phyloP scores from a whole-genome alignment of 2,329 filamentous ascomycete genomes.

The Pezicula neosporulosa region DNA sequence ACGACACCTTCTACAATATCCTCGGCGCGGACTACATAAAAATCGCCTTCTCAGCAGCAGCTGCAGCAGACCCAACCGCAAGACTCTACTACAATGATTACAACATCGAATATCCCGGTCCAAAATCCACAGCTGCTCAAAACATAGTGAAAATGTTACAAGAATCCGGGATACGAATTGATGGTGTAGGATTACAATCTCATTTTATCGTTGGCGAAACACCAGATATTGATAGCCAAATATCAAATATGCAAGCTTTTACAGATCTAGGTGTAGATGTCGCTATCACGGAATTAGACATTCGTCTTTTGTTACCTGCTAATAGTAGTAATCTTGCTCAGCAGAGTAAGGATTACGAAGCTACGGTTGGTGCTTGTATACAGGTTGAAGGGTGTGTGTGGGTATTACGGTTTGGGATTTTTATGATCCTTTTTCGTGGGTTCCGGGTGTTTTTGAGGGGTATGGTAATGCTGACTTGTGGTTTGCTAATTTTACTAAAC shows the following conservation, averaged over 20 bases:
- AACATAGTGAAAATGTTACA: constrained; percentile 42
- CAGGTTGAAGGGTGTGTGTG: constrained; percentile 21
- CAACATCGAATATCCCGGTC: constrained; percentile 51
- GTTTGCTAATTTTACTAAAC: constrained; percentile 36
- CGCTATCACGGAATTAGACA: constrained; percentile 60
- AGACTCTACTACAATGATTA: constrained; percentile 64
- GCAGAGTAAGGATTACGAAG: constrained; percentile 44
- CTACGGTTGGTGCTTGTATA: constrained; percentile 19
- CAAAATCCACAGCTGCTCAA: constrained; percentile 42
- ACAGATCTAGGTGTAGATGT: constrained; percentile 50
- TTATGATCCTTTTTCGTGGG: constrained; percentile 29
- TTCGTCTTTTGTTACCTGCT: constrained; percentile 46
- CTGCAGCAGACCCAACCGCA: constrained; percentile 48
- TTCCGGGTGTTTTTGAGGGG: constrained; percentile 35
- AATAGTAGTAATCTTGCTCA: constrained; percentile 33
- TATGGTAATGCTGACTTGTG: constrained; percentile 35
- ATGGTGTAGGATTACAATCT: constrained; percentile 59
- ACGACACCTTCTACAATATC: constrained; percentile 49
- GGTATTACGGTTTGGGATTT: constrained; percentile 28
- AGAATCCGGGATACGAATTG: constrained; percentile 49
- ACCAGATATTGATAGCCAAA: constrained; percentile 40
- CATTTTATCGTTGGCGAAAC: constrained; percentile 54
- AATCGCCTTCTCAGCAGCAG: constrained; percentile 53
- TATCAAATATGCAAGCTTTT: constrained; percentile 45
- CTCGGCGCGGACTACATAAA: constrained; percentile 55